phyloP scores from a whole-genome alignment of 1,284 basidiomycete genomes.

The Tylopilus sp. region DNA sequence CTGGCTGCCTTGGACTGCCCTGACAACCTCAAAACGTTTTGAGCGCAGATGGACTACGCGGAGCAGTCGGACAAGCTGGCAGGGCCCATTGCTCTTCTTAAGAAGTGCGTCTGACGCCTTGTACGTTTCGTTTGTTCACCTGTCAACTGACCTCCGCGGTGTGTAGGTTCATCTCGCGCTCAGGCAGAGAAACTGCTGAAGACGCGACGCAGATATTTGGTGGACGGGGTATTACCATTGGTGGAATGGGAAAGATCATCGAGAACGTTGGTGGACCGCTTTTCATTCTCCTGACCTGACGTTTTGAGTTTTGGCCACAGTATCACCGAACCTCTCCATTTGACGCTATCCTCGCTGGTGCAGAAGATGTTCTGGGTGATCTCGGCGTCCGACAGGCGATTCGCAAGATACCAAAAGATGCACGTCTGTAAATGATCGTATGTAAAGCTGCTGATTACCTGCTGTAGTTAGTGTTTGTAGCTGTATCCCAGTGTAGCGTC shows the following conservation, averaged over 20 bases:
- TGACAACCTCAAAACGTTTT: background rate
- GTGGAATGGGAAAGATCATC: constrained; percentile 64
- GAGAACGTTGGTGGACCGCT: constrained; percentile 47
- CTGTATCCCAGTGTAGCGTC: background rate
- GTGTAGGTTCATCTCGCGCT: constrained; percentile 59
- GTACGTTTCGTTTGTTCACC: background rate
- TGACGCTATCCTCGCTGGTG: constrained; percentile 53
- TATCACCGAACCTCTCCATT: constrained; percentile 41
- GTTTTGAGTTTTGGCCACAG: constrained; percentile 16
- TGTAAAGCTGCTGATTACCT: background rate
- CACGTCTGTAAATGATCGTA: constrained; percentile 38
- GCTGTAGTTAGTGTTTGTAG: background rate
- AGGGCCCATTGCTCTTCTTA: constrained; percentile 68
- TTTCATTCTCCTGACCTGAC: background rate
- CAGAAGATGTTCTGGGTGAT: constrained; percentile 63
- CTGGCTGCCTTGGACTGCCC: constrained; percentile 7
- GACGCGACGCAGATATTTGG: constrained; percentile 64
- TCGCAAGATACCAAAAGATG: constrained; percentile 58
- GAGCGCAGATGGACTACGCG: constrained; percentile 66
- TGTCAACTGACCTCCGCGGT: background rate
- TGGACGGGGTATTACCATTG: constrained; percentile 55
- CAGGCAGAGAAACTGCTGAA: constrained; percentile 70
- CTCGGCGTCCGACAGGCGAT: constrained; percentile 66
- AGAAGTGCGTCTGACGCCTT: constrained; percentile 48
- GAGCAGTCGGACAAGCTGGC: constrained; percentile 77